phyloP scores from a whole-genome alignment of 768 basidiomycete species.

The Macrolepiota albuminosa region DNA sequence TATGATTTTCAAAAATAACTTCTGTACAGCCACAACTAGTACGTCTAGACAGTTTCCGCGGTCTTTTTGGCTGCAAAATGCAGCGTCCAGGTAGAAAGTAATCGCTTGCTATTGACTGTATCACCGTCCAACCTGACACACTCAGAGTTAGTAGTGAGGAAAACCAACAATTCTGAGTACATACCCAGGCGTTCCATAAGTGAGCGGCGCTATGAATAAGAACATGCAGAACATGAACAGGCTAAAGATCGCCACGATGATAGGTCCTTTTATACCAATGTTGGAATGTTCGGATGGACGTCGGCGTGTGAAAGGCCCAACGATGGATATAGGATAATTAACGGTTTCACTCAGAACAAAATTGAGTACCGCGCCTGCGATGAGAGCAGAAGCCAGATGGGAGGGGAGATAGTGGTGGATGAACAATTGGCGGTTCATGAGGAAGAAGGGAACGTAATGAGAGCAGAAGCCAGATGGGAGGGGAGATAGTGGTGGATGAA shows the following conservation, averaged over 20 bases:
- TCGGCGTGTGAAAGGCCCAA: constrained; percentile 61
- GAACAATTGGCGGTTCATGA: constrained; percentile 96
- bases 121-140: constrained; percentile 71
- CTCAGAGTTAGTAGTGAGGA: constrained; percentile 15
- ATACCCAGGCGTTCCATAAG: constrained; percentile 96
- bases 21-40: neutral
- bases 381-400: constrained; percentile 86
- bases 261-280: constrained; percentile 72
- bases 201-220: constrained; percentile 80
- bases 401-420: constrained; percentile 98
- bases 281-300: constrained; percentile 61
- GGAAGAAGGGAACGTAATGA: constrained; percentile 96
- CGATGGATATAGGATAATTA: constrained; percentile 83
- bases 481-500: constrained; percentile 99
- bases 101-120: constrained; percentile 75
- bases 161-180: constrained; percentile 19
- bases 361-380: constrained; percentile 89
- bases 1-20: neutral
- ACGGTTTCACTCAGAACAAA: constrained; percentile 87
- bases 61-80: constrained; percentile 81
- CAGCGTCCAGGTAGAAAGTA: constrained; percentile 89
- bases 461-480: constrained; percentile 87
- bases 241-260: constrained; percentile 53
- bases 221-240: constrained; percentile 62
- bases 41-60: constrained; percentile 27